Evolutionary conservation across 2,329 filamentous ascomycete species (phyloP).

Genomic region (Orbilia oligospora): DNA sequence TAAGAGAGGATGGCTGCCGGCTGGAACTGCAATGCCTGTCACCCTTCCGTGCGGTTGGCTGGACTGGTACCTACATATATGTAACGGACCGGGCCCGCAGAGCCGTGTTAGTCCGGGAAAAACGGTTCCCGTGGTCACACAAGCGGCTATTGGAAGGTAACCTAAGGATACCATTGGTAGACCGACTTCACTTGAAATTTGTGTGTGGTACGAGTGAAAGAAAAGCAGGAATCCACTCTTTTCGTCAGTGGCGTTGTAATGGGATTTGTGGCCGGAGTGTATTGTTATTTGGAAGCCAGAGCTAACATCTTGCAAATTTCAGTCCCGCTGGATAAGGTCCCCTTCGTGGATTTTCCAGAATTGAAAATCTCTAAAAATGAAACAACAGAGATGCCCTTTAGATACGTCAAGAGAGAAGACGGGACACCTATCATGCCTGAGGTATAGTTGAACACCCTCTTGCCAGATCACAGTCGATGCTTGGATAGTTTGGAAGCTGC

Average conservation of each 20-base stretch:
- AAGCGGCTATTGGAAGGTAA: not conserved
- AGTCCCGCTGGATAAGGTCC: constrained; percentile 84
- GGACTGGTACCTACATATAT: not conserved
- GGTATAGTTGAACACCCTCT: constrained; percentile 70
- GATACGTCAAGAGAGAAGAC: constrained; percentile 81
- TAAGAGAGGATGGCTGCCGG: constrained; percentile 1
- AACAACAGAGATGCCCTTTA: constrained; percentile 97
- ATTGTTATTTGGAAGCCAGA: not conserved
- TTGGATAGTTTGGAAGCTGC: not conserved
- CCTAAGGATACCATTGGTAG: too few species aligned
- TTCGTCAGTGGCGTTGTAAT: not conserved
- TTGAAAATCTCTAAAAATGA: constrained; percentile 91
- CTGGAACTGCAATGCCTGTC: not conserved
- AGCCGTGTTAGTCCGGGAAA: not conserved
- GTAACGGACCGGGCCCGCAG: not conserved
- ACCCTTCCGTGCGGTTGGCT: not conserved
- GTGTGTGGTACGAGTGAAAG: not conserved
- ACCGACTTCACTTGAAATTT: not conserved
- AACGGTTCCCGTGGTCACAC: not conserved
- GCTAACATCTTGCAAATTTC: constrained; percentile 3
- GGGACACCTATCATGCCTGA: constrained; percentile 91
- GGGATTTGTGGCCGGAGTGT: not conserved
- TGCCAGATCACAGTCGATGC: not conserved
- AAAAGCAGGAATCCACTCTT: not conserved
- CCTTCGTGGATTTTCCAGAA: constrained; percentile 89